Percentiles rank a stretch among this genome's conserved stretches.
Conservation (phyloP, 1,139 yeast species). For the Pneumocystis murina region DNA sequence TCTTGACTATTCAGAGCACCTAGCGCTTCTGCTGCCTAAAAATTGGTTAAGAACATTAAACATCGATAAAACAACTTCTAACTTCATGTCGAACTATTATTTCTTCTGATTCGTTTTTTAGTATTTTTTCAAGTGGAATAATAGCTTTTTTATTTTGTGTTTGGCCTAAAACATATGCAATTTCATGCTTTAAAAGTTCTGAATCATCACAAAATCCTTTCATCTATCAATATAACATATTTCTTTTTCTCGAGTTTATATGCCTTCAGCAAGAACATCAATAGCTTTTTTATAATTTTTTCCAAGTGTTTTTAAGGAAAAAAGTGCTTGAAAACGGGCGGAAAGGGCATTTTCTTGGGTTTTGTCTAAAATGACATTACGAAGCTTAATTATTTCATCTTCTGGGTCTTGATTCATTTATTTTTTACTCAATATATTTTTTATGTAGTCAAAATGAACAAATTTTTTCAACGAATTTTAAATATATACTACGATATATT, state of each 20-base stretch:
- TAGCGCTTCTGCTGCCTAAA: conserved; percentile 80
- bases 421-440: neutral
- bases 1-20: conserved; percentile 84
- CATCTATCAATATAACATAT: neutral
- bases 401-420: conserved; percentile 3
- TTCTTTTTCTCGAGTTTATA: conserved; percentile 19
- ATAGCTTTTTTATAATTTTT: conserved; percentile 53
- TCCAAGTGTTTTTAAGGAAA: conserved; percentile 77
- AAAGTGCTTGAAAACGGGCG: conserved; percentile 79
- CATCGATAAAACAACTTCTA: neutral
- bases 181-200: conserved; percentile 93
- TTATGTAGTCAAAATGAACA: neutral
- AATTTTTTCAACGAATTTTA: neutral
- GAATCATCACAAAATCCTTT: conserved; percentile 51
- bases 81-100: conserved; percentile 92
- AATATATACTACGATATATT: neutral
- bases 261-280: conserved; percentile 60
- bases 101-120: conserved; percentile 46
- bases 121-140: conserved; percentile 56
- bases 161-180: conserved; percentile 96
- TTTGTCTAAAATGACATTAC: conserved; percentile 8
- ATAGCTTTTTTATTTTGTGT: conserved; percentile 72
- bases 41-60: neutral
- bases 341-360: conserved; percentile 60
- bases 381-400: conserved; percentile 8